Conservation (phyloP, 208 protist species). For the Leishmania tarentolae region DNA sequence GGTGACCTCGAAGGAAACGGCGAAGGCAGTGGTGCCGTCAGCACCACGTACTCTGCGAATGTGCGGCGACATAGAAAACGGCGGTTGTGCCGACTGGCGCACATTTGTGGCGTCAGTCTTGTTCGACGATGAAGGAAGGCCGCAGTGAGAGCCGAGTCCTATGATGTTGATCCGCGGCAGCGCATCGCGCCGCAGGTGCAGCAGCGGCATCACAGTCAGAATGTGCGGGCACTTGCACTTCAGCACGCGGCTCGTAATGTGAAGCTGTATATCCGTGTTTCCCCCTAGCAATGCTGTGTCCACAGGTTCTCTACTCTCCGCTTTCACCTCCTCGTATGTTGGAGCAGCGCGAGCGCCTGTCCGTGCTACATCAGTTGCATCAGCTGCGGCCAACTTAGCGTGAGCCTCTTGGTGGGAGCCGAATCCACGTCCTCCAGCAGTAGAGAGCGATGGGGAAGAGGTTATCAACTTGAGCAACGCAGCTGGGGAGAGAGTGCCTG, state of each 20-base stretch:
- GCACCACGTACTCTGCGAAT: constrained; percentile 17
- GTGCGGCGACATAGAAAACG: neutral
- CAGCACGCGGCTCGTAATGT: constrained; percentile 72
- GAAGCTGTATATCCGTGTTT: constrained; percentile 68
- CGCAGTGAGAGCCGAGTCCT: constrained; percentile 78
- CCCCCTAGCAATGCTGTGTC: neutral
- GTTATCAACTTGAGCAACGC: constrained; percentile 28
- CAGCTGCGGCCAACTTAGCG: neutral
- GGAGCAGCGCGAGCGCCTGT: neutral
- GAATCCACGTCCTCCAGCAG: neutral
- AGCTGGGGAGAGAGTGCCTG: constrained; percentile 41
- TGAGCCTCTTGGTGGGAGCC: neutral
- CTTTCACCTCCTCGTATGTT: neutral
- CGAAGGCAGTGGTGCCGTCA: constrained; percentile 35
- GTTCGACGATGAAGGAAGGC: constrained; percentile 13
- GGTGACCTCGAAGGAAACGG: constrained; percentile 54
- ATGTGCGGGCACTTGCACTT: constrained; percentile 93
- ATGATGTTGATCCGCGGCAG: constrained; percentile 62
- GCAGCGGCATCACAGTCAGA: constrained; percentile 77
- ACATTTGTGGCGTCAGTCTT: neutral
- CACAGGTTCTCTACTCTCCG: neutral
- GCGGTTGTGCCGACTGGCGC: neutral
- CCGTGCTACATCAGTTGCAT: neutral
- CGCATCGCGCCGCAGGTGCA: constrained; percentile 54
- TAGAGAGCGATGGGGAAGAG: constrained; percentile 6